These are phyloP conservation scores for Melastoma candidum DNA, from an alignment of 441 rosid species.

Conservation along the genomic window DNA sequence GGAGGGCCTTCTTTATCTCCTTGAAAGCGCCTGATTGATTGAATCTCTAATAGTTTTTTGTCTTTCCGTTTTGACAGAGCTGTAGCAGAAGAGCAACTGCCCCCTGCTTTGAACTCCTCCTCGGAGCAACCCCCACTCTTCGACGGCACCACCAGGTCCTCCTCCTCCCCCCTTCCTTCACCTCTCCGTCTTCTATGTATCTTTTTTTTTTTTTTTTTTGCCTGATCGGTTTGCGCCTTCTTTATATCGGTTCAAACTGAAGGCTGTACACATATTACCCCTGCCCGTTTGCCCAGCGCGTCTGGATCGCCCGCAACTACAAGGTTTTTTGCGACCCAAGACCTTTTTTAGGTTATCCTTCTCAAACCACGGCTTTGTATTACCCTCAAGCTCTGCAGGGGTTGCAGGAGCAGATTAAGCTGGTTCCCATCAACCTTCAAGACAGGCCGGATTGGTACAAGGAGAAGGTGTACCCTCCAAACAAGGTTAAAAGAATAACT, in stretches of 20 bases:
- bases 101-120: slow-evolving; percentile 10
- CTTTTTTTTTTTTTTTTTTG: background rate
- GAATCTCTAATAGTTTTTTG: background rate
- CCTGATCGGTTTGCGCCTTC: background rate
- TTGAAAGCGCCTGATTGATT: background rate
- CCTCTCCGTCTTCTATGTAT: background rate
- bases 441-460: slow-evolving; percentile 50
- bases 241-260: background rate
- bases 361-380: background rate
- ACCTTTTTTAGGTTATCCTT: no score
- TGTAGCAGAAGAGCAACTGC: slow-evolving; percentile 3
- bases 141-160: slow-evolving; percentile 18
- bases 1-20: background rate
- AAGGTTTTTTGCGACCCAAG: slow-evolving; percentile 3
- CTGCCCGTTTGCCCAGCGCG: slow-evolving; percentile 16
- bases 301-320: slow-evolving; percentile 13
- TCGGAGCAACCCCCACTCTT: slow-evolving; percentile 14
- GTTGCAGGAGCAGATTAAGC: slow-evolving; percentile 34
- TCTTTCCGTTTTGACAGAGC: background rate
- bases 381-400: slow-evolving; percentile 27
- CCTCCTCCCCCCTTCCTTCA: background rate
- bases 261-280: slow-evolving; percentile 14
- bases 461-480: slow-evolving; percentile 39
- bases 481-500: slow-evolving; percentile 28
- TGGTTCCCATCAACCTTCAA: slow-evolving; percentile 31